A percentile compares a stretch with the other conserved stretches of the same genome.
These are phyloP conservation scores for Leccinum solheimii DNA, from an alignment of 1,284 basidiomycete genomes.

Conservation along the genomic window DNA sequence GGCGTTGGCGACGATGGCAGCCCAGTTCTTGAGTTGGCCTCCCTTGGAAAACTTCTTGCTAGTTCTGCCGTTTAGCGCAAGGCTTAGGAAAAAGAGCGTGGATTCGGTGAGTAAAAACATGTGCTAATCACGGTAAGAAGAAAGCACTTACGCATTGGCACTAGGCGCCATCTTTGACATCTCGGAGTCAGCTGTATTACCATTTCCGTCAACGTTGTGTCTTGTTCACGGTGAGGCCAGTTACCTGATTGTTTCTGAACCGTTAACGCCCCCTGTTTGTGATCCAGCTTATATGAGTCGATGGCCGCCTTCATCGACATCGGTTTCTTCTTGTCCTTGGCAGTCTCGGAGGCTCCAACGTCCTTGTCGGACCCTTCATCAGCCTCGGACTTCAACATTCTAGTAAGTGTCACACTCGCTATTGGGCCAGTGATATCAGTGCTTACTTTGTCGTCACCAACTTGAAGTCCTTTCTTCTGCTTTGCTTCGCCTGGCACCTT, in stretches of 20 bases:
- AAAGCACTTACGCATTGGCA: background rate
- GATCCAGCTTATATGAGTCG: background rate
- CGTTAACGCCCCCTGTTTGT: background rate
- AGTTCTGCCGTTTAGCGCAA: background rate
- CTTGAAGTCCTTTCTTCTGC: background rate
- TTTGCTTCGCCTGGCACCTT: background rate
- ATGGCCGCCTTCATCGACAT: background rate
- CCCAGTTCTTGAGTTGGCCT: background rate
- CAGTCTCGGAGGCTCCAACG: background rate
- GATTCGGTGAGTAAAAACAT: background rate
- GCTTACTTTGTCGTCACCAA: background rate
- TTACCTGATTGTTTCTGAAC: background rate
- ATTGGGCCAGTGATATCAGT: background rate
- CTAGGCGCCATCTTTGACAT: background rate
- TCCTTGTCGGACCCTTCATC: background rate
- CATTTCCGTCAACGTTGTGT: background rate
- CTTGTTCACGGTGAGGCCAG: background rate
- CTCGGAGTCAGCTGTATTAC: background rate
- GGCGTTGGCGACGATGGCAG: background rate
- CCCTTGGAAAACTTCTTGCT: background rate
- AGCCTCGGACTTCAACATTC: background rate
- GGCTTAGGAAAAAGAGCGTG: background rate
- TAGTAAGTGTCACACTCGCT: background rate
- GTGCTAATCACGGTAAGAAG: background rate
- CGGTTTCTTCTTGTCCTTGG: background rate